phyloP scores from a whole-genome alignment of 441 rosid genomes.

The Syzygium syzygioides region DNA sequence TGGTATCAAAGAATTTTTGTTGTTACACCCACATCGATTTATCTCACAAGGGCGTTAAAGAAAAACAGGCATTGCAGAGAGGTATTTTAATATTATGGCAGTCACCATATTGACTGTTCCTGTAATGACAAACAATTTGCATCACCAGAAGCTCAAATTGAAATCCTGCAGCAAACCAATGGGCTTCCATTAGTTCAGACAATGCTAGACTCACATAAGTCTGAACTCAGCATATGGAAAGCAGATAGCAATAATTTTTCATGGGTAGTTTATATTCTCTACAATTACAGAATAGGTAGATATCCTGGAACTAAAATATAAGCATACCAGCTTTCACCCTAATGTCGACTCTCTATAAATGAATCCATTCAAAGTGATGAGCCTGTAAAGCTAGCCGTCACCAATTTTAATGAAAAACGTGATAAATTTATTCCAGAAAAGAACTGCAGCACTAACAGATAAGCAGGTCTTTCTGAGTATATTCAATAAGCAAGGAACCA shows the following conservation, averaged over 20 bases:
- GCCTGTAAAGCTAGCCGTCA: background rate
- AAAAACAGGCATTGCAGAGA: background rate
- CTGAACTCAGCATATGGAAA: background rate
- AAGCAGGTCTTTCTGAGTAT: background rate
- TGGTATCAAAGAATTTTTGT: background rate
- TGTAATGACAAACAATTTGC: background rate
- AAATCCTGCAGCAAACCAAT: background rate
- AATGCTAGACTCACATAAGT: background rate
- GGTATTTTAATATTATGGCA: background rate
- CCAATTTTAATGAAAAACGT: background rate
- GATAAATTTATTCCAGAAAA: background rate
- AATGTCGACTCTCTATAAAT: background rate
- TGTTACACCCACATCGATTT: background rate
- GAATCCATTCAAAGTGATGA: background rate
- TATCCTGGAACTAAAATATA: background rate
- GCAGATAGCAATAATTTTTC: background rate
- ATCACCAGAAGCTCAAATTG: background rate
- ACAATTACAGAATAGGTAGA: background rate
- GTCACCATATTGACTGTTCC: background rate
- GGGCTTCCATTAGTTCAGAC: background rate
- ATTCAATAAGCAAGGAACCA: background rate
- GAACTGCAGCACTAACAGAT: background rate
- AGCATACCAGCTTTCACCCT: background rate
- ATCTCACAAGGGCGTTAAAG: background rate
- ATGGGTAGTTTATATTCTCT: background rate